These are phyloP conservation scores for Hortiboletus campestris DNA, from an alignment of 768 basidiomycete species.

Conservation along the genomic window DNA sequence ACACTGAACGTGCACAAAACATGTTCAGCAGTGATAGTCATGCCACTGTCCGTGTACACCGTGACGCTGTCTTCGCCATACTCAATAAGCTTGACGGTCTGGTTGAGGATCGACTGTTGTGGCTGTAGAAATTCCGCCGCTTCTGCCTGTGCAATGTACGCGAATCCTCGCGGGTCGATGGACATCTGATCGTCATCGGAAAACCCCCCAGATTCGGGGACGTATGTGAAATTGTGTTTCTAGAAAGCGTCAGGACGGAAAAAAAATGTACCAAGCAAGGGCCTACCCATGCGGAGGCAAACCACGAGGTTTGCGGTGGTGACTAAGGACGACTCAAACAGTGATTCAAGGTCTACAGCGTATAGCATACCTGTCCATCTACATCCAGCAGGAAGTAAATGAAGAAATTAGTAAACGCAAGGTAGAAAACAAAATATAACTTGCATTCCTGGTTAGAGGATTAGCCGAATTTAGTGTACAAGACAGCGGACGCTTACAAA, in stretches of 20 bases:
- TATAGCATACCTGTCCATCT: slow-evolving; percentile 28
- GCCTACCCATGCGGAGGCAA: slow-evolving; percentile 60
- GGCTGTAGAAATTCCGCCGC: slow-evolving; percentile 51
- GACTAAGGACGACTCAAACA: slow-evolving; percentile 44
- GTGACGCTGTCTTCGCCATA: slow-evolving; percentile 49
- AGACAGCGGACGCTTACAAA: slow-evolving; percentile 17
- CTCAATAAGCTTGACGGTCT: slow-evolving; percentile 47
- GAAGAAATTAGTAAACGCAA: slow-evolving; percentile 1
- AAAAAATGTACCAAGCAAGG: background rate
- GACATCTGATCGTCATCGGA: slow-evolving; percentile 52
- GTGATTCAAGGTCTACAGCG: background rate
- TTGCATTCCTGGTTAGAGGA: slow-evolving; percentile 25
- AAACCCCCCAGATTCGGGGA: slow-evolving; percentile 53
- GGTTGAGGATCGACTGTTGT: slow-evolving; percentile 46
- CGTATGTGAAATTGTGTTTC: slow-evolving; percentile 65
- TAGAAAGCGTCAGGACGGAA: slow-evolving; percentile 20
- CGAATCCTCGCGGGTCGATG: slow-evolving; percentile 65
- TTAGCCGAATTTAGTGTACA: slow-evolving; percentile 1
- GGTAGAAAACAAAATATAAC: background rate
- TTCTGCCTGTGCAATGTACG: slow-evolving; percentile 52
- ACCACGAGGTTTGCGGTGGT: slow-evolving; percentile 60
- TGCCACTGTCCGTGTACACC: slow-evolving; percentile 45
- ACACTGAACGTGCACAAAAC: slow-evolving; percentile 66
- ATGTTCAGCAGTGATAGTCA: slow-evolving; percentile 48
- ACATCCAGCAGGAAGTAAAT: background rate